phyloP scores from a whole-genome alignment of 257 asterid genomes.

The Rauvolfia tetraphylla region DNA sequence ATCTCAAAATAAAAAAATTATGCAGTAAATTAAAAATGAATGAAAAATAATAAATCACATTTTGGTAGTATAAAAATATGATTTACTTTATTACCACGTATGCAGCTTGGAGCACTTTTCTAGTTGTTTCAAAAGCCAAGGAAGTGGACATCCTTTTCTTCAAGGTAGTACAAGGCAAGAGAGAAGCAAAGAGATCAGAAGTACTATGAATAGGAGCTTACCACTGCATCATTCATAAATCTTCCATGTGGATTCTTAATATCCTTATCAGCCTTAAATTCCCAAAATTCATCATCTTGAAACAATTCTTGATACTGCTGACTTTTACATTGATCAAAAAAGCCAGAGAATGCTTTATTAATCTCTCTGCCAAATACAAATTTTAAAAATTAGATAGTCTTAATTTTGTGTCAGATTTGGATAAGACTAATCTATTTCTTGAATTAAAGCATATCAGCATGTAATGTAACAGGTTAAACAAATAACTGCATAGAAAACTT shows the following conservation, averaged over 20 bases:
- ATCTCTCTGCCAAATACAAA: slow-evolving; percentile 42
- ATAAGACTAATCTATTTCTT: background rate
- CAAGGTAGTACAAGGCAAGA: slow-evolving; percentile 5
- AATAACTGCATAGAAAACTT: background rate
- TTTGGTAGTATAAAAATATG: background rate
- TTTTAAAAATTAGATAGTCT: background rate
- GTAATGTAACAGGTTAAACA: background rate
- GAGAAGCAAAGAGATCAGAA: slow-evolving; percentile 6
- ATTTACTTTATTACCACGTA: background rate
- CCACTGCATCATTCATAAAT: slow-evolving; percentile 21
- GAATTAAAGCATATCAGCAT: background rate
- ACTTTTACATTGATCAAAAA: slow-evolving; percentile 37
- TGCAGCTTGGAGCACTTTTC: background rate
- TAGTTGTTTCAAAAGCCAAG: background rate
- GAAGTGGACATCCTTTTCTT: background rate
- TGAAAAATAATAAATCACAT: background rate
- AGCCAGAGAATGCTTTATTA: slow-evolving; percentile 87
- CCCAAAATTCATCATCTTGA: slow-evolving; percentile 19
- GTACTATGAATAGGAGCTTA: slow-evolving; percentile 1
- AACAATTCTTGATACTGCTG: slow-evolving; percentile 27
- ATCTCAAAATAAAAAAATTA: no score
- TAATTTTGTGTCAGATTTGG: background rate
- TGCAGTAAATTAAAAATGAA: no score
- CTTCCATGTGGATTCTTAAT: slow-evolving; percentile 1
- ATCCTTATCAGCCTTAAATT: slow-evolving; percentile 19